Percentiles rank a stretch among this genome's conserved stretches.
These are phyloP conservation scores for Teratosphaeriaceae sp. DNA, from an alignment of 2,329 filamentous ascomycete genomes.

Conservation along the genomic window DNA sequence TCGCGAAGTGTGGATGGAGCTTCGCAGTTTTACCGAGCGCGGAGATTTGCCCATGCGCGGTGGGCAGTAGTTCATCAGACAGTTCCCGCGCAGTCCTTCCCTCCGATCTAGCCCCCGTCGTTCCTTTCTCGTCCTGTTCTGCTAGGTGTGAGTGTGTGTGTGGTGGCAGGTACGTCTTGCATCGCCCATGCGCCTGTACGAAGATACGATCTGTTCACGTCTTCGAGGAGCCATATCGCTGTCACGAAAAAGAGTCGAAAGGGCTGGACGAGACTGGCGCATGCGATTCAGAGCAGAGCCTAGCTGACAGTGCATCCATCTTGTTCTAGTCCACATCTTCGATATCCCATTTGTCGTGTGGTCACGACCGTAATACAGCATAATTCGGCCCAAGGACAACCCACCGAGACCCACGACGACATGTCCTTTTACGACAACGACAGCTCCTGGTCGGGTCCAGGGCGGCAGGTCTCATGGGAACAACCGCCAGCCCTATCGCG, in stretches of 20 bases:
- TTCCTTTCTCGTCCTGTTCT: conserved; percentile 5
- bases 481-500: conserved; percentile 61
- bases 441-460: conserved; percentile 53
- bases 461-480: conserved; percentile 64
- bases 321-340: conserved; percentile 5
- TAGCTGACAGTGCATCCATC: neutral
- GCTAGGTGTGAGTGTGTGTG: neutral
- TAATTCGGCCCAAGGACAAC: conserved; percentile 12
- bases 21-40: neutral
- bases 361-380: conserved; percentile 17
- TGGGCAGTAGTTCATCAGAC: no score
- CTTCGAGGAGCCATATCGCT: neutral
- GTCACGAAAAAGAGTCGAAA: neutral
- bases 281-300: neutral
- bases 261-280: neutral
- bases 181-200: neutral
- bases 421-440: conserved; percentile 69
- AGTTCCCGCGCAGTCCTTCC: conserved; percentile 8
- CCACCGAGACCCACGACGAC: conserved; percentile 4
- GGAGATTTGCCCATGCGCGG: conserved; percentile 1
- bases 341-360: no score
- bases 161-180: conserved; percentile 5
- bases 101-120: conserved; percentile 6
- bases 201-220: neutral
- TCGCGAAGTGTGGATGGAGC: neutral